Base-by-base conservation (phyloP, 371 early-diverging fungal genomes). In the Cokeromyces recurvatus region DNA sequence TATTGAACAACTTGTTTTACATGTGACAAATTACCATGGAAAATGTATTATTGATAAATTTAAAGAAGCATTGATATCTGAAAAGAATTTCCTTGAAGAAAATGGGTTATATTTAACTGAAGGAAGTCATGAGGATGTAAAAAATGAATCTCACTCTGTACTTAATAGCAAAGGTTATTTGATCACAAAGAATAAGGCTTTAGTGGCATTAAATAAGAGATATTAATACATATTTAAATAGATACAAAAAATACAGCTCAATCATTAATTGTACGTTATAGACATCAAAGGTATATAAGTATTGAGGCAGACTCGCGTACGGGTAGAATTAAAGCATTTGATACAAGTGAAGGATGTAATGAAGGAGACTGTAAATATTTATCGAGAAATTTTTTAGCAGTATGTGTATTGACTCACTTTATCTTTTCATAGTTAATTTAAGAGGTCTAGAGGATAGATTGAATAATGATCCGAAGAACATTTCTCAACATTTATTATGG, bases 271-370 rank as follows among this genome's bases (percentile, higher is more conserved):
- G 60, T 81, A 12, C 71, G 73, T 32, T 66, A 77, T 46, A 66
- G 78, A 29, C 74, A 74, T 35, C 71, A 75, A 23, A 66, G 68
- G n/a, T 77, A 71, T 55, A 67, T 81, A 22, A 70, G 66, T 43
- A 76, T 81, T 34, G 69, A 66, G 16, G 43, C 73, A 6, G 81
- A 81, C 55, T 55, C 74, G 41, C 69, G 81, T 15, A 74, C 78
- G 2, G 81, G 81, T 14, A 71, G 67, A 39, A 58, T 78, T 24
- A 77, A 73, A 24, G 78, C 72, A 12, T 64, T 67, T 3, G 81
- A 78, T 34, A 62, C 74, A 14, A 74, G 75, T 21, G 67, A 67
- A 22, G 59, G 71, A 3, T 62, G 64, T 7, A 69, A 73, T 24
- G 79, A 77, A 51, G 71, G 71, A 11, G 77, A 81, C 55, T 67